phyloP scores from a whole-genome alignment of 2,329 filamentous ascomycete species.

The Talaromyces funiculosus region DNA sequence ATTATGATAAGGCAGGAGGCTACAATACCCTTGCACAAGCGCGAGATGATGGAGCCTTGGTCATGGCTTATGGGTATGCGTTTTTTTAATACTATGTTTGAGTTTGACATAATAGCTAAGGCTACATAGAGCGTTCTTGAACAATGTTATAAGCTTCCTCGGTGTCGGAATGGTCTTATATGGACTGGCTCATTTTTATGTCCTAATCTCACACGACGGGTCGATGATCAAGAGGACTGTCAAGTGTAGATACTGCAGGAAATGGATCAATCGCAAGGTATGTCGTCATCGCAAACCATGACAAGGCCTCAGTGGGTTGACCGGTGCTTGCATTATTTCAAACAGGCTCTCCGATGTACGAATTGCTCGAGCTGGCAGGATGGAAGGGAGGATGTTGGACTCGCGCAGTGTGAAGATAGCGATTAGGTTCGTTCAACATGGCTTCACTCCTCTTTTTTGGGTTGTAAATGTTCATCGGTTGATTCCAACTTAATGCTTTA shows the following conservation, averaged over 20 bases:
- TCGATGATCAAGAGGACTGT: constrained; percentile 14
- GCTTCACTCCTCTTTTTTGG: background rate
- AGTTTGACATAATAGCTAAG: background rate
- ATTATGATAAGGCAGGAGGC: constrained; percentile 46
- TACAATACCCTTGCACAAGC: constrained; percentile 69
- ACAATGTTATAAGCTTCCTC: constrained; percentile 8
- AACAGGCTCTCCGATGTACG: constrained; percentile 9
- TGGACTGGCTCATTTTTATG: constrained; percentile 9
- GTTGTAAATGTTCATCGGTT: background rate
- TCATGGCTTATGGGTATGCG: constrained; percentile 63
- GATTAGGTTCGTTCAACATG: background rate
- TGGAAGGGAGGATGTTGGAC: constrained; percentile 45
- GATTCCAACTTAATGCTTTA: background rate
- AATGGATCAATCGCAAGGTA: constrained; percentile 11
- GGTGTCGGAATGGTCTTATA: constrained; percentile 11
- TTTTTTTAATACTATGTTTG: background rate
- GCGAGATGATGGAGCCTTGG: constrained; percentile 63
- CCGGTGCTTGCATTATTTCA: background rate
- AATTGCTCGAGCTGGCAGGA: constrained; percentile 12
- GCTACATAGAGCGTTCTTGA: constrained; percentile 6
- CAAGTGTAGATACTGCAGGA: constrained; percentile 13
- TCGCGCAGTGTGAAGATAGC: constrained; percentile 32
- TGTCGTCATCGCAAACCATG: background rate
- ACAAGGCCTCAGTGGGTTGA: background rate
- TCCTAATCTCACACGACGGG: constrained; percentile 11